Evolutionary conservation across 1,139 yeast species (phyloP), one percentile per base, ranked within the genome.

Genomic region (Fermentozyma sake): DNA sequence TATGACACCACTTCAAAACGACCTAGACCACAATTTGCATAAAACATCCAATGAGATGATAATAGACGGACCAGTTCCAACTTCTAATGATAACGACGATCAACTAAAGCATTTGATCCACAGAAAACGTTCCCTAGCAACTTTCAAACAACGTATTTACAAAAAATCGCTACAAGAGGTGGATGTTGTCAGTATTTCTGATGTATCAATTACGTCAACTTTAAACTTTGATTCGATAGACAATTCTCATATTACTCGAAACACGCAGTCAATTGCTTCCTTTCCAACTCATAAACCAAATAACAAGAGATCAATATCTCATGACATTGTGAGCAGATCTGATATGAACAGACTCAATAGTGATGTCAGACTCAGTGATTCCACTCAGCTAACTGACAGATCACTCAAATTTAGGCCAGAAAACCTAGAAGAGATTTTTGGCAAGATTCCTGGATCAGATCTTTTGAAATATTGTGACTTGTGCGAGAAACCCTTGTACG

Each of bases 401-500:
- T n/a, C n/a, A n/a, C n/a, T n/a, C n/a, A 23, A 19, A 10, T 20
- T 10, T 10, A 14, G 10, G 11, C 27, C 37, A 7, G 66, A 61
- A 24, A 52, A 63, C 33, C 38, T 62, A 20, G 65, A 64, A 38
- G 62, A 58, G 27, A 58, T 66, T 11, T 63, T 63, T 40, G 70
- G 71, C 13, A 50, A 53, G 27, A 50, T 64, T 16, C 70, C 69
- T 0, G 69, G 69, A 6, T 39, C 60, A 7, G 61, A 60, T 27
- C 41, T 55, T 16, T 47, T 78, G 30, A 74, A 72, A 39, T 64
- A 72, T 44, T 79, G 87, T 45, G 76, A 77, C 14, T 57, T 79
- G 9, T 79, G 87, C 48, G 83, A 78, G 24, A 72, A 68, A 32
- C 83, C 85, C 6, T 48, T 79, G 13, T 79, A 79, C 46, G 86